phyloP scores from a whole-genome alignment of 1,284 basidiomycete genomes.

The Grifola frondosa region DNA sequence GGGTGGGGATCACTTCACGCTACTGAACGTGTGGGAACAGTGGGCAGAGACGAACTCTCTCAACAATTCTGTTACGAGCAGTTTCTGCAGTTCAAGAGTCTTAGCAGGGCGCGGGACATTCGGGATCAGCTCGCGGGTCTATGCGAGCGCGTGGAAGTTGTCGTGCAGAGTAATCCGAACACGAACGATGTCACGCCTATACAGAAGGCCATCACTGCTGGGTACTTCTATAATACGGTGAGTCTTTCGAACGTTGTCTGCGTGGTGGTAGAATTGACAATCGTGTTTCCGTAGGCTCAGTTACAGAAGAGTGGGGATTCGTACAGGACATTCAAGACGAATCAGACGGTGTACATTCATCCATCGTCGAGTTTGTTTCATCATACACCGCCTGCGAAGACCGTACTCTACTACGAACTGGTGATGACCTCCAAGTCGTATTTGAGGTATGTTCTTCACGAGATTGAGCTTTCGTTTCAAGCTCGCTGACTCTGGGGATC shows the following conservation, averaged over 20 bases:
- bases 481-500: too few relatives aligned
- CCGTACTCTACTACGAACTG: slow-evolving; percentile 92
- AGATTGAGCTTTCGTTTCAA: neutral
- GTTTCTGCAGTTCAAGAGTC: slow-evolving; percentile 95
- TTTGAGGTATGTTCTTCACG: slow-evolving; percentile 51
- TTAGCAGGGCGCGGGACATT: slow-evolving; percentile 93
- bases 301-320: slow-evolving; percentile 90
- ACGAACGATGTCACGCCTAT: slow-evolving; percentile 88
- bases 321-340: slow-evolving; percentile 92
- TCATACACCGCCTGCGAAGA: slow-evolving; percentile 89
- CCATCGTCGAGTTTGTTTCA: slow-evolving; percentile 96
- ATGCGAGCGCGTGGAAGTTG: slow-evolving; percentile 96
- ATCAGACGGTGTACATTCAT: slow-evolving; percentile 94
- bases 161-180: slow-evolving; percentile 86
- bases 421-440: slow-evolving; percentile 88
- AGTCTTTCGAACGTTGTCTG: slow-evolving; percentile 27
- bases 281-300: slow-evolving; percentile 55
- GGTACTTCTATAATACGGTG: slow-evolving; percentile 96
- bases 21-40: slow-evolving; percentile 97
- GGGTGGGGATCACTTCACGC: slow-evolving; percentile 97
- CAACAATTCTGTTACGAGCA: slow-evolving; percentile 96
- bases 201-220: slow-evolving; percentile 92
- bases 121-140: slow-evolving; percentile 92
- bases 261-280: slow-evolving; percentile 2
- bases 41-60: slow-evolving; percentile 96